Conservation (phyloP, 176 grass and related monocot species). For the Rhynchospora pubera region DNA sequence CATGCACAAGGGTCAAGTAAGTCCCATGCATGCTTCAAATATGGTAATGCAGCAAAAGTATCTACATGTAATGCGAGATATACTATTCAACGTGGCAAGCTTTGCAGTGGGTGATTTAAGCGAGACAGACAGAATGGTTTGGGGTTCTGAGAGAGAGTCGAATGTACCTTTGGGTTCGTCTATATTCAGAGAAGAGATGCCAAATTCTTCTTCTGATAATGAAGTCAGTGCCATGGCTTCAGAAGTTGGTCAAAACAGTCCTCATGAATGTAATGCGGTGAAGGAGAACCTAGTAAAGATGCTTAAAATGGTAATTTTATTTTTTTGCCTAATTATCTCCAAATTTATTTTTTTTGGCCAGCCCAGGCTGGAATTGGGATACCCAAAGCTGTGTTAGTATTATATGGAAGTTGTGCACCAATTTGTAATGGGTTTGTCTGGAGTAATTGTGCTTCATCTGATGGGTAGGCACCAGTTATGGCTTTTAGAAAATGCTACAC, state of each 20-base stretch:
- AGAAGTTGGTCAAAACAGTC: neutral
- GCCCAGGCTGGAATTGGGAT: neutral
- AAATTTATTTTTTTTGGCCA: neutral
- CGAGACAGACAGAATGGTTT: constrained; percentile 1
- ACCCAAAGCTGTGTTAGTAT: neutral
- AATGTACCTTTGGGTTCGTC: constrained; percentile 24
- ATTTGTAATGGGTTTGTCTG: neutral
- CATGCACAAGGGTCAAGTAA: constrained; percentile 17
- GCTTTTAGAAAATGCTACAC: neutral
- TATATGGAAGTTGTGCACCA: neutral
- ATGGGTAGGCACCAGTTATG: neutral
- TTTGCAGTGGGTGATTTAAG: constrained; percentile 38
- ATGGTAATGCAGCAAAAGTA: constrained; percentile 39
- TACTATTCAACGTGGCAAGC: constrained; percentile 46
- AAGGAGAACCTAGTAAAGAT: constrained; percentile 51
- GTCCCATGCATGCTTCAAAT: constrained; percentile 36
- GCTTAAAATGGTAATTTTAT: constrained; percentile 46
- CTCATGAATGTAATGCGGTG: constrained; percentile 22
- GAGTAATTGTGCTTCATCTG: neutral
- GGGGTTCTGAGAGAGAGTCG: constrained; percentile 11
- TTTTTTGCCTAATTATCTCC: neutral
- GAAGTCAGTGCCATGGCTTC: neutral
- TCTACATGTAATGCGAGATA: constrained; percentile 44
- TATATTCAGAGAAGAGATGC: constrained; percentile 16
- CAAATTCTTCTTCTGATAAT: constrained; percentile 23